Evolutionary conservation across 164 flowering plant genomes (phyloP), one percentile per base, ranked within the genome.

Genomic region (Umbellularia californica): DNA sequence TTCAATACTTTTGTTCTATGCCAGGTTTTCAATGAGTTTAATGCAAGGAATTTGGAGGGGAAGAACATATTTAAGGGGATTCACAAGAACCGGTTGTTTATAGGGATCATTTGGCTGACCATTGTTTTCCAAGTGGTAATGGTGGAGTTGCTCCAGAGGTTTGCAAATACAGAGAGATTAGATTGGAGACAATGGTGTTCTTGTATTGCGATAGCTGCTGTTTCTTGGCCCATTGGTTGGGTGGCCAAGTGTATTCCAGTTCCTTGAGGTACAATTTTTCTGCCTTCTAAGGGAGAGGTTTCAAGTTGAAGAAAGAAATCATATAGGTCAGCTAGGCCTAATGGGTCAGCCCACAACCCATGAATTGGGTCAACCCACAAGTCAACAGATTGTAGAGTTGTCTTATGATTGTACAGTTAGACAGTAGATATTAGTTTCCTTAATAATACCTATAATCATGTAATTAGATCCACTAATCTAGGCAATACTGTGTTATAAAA

Each of bases 11-110:
- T 87, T 22, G 88, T 88, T 9, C 78, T 88, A 2, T 87, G 88
- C 74, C 90, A 88, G 77, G 82, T 88, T 9, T 88, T 87, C 74
- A 88, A 88, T 52, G 89, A 85, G 72, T 86, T 88, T 79, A 86
- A 83, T 72, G 79, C 88, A 3, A 77, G 88, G 78, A 81, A 82
- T 81, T 76, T 80, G 7, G 89, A 86, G 79, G 80, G 81, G 77
- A 82, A 51, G 79, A 86, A 86, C 47, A 84, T 85, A 3, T 84
- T 85, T 58, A 23, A 81, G 72, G 89, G 87, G 30, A 74, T 85
- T 41, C 79, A 58, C 2, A 82, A 79, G 76, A 87, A 84, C 80
- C 78, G 55, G 72, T 35, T 87, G 79, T 88, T 88, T 66, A 2
- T 86, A 22, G 89, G 82, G 41, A 84, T 88, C 47, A 69, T 85